Conservation (phyloP, 2,329 filamentous ascomycete species). For the Elsinoe necatrix region DNA sequence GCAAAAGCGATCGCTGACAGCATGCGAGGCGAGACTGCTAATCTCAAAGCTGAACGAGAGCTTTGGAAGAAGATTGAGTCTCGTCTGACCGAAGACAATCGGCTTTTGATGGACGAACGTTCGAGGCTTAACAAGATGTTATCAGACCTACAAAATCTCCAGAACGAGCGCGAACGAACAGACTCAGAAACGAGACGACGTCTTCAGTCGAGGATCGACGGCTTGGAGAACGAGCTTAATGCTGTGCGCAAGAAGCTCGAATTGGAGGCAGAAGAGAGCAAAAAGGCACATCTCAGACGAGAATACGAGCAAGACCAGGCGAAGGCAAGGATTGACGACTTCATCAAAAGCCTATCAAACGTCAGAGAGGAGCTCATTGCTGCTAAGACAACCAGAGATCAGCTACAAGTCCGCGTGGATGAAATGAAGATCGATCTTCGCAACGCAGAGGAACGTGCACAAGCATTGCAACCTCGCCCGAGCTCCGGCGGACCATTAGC, state of each 20-base stretch:
- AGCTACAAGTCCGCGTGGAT: slow-evolving; percentile 79
- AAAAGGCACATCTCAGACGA: slow-evolving; percentile 72
- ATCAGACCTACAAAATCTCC: slow-evolving; percentile 73
- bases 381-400: slow-evolving; percentile 78
- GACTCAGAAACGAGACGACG: slow-evolving; percentile 76
- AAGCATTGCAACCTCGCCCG: slow-evolving; percentile 71
- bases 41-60: slow-evolving; percentile 89
- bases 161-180: slow-evolving; percentile 81
- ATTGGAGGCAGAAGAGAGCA: slow-evolving; percentile 73
- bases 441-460: slow-evolving; percentile 78
- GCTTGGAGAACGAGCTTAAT: slow-evolving; percentile 68
- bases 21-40: slow-evolving; percentile 80
- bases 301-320: slow-evolving; percentile 84
- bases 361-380: slow-evolving; percentile 79
- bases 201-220: slow-evolving; percentile 68
- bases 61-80: slow-evolving; percentile 91
- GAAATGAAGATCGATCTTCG: slow-evolving; percentile 82
- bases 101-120: slow-evolving; percentile 74
- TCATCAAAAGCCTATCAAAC: slow-evolving; percentile 69
- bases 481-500: slow-evolving; percentile 32
- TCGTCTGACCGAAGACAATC: slow-evolving; percentile 79
- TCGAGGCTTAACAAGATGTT: slow-evolving; percentile 74
- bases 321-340: slow-evolving; percentile 86
- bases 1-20: slow-evolving; percentile 73
- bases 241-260: slow-evolving; percentile 74